These are phyloP conservation scores for Trypanosoma vivax DNA, from an alignment of 208 protist species.

Conservation along the genomic window DNA sequence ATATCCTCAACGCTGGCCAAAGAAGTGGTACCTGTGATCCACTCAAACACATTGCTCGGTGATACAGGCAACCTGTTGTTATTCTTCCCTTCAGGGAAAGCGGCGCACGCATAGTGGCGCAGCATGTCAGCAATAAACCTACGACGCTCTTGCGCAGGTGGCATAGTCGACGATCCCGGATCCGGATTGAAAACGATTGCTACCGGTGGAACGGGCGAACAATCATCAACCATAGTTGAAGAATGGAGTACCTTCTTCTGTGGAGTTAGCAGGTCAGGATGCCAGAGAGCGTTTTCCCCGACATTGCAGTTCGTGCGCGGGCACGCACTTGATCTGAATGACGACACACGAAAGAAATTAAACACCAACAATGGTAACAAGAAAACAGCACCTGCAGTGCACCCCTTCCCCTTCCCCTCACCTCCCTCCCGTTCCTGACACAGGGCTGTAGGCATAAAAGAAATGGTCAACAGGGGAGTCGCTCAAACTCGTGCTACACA, in stretches of 20 bases:
- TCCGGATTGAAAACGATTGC: slow-evolving; percentile 30
- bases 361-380: too few relatives aligned
- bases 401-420: too few relatives aligned
- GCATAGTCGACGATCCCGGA: slow-evolving; percentile 31
- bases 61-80: background rate
- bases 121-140: slow-evolving; percentile 31
- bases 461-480: too few relatives aligned
- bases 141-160: slow-evolving; percentile 31
- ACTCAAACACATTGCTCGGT: slow-evolving; percentile 26
- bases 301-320: too few relatives aligned
- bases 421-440: too few relatives aligned
- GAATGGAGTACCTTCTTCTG: background rate
- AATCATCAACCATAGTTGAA: background rate
- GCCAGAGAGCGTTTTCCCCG: too few relatives aligned
- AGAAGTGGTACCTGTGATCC: slow-evolving; percentile 21
- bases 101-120: slow-evolving; percentile 30
- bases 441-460: too few relatives aligned
- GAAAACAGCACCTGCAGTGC: too few relatives aligned
- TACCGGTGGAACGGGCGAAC: slow-evolving; percentile 7
- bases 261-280: background rate
- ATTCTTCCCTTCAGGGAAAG: slow-evolving; percentile 11
- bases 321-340: too few relatives aligned
- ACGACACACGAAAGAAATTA: too few relatives aligned
- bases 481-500: too few relatives aligned
- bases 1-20: slow-evolving; percentile 34